phyloP scores from a whole-genome alignment of 2,329 filamentous ascomycete species.

The Cylindrodendrum hubeiense region DNA sequence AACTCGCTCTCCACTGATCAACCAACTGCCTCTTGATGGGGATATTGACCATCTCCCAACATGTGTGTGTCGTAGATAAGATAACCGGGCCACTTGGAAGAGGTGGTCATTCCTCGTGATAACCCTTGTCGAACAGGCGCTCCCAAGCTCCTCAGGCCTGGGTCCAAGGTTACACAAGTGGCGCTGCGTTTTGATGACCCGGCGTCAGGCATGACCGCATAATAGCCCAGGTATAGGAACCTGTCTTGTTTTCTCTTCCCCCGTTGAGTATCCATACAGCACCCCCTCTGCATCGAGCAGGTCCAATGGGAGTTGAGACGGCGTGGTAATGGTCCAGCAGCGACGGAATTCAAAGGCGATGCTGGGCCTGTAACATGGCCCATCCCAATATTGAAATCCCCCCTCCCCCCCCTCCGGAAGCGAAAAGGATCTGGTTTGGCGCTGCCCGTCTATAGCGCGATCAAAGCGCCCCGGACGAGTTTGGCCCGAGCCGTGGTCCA shows the following conservation, averaged over 20 bases:
- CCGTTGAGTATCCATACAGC: conserved; percentile 20
- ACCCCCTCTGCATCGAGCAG: conserved; percentile 13
- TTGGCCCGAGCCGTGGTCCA: neutral
- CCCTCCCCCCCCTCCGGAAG: conserved; percentile 4
- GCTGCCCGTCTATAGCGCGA: conserved; percentile 2
- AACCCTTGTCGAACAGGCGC: conserved; percentile 16
- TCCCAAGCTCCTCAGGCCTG: conserved; percentile 1
- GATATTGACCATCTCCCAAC: conserved; percentile 25
- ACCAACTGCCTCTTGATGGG: conserved; percentile 6
- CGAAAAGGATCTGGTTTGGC: conserved; percentile 8
- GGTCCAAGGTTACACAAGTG: conserved; percentile 29
- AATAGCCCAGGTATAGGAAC: conserved; percentile 22
- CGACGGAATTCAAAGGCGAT: conserved; percentile 3
- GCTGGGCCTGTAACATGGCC: conserved; percentile 4
- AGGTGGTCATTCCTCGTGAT: conserved; percentile 9
- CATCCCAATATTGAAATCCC: neutral
- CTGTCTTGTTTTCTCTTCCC: conserved; percentile 46
- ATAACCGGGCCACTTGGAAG: conserved; percentile 9
- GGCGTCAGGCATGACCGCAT: conserved; percentile 34
- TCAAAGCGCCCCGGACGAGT: neutral
- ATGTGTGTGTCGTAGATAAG: conserved; percentile 25
- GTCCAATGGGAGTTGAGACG: conserved; percentile 32
- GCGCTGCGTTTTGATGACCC: conserved; percentile 23
- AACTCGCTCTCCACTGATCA: conserved; percentile 11
- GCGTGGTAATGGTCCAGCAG: conserved; percentile 24